Evolutionary conservation across 495 filamentous ascomycete species (phyloP).

Genomic region (Neohortaea acidophila): DNA sequence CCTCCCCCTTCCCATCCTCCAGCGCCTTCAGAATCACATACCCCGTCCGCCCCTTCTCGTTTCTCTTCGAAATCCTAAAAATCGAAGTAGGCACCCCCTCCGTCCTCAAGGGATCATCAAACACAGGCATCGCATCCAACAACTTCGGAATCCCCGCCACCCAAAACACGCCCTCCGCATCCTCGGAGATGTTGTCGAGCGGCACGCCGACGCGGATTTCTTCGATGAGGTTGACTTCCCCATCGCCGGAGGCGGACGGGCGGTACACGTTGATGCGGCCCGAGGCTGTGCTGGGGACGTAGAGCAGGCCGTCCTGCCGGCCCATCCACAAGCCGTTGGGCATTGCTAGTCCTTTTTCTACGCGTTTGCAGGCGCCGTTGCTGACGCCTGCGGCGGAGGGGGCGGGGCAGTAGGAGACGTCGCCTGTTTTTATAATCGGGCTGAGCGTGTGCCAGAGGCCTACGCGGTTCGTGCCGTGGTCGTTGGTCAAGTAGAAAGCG

Average conservation of each 20-base stretch:
- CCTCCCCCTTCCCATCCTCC: neutral
- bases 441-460: neutral
- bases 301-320: neutral
- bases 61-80: slow-evolving; percentile 1
- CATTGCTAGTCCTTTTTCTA: neutral
- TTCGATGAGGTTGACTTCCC: neutral
- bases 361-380: neutral
- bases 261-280: slow-evolving; percentile 1
- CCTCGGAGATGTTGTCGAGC: slow-evolving; percentile 1
- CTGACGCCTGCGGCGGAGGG: neutral
- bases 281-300: neutral
- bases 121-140: neutral
- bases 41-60: neutral
- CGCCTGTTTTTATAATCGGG: neutral
- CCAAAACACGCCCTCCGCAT: slow-evolving; percentile 1
- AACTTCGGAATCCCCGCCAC: neutral
- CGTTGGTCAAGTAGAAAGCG: slow-evolving; percentile 6
- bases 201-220: neutral
- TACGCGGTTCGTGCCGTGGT: neutral
- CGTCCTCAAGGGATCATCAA: neutral
- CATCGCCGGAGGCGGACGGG: neutral
- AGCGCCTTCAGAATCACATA: slow-evolving; percentile 1
- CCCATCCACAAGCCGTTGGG: neutral
- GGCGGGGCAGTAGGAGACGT: slow-evolving; percentile 2
- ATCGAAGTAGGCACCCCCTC: neutral